Conservation (phyloP, 257 asterid genomes). For the Fraxinus quadrangulata region DNA sequence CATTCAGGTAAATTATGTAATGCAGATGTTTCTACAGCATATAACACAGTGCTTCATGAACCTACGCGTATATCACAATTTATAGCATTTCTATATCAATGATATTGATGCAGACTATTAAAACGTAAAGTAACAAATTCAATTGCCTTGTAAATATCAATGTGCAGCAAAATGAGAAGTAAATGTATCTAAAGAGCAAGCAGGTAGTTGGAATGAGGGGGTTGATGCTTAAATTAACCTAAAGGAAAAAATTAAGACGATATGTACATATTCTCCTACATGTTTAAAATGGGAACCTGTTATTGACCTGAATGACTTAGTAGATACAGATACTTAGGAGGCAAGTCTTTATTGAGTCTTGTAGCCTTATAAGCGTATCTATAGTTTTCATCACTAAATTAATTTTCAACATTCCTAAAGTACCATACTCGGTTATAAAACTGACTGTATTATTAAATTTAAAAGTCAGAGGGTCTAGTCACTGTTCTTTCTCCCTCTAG, state of each 20-base stretch:
- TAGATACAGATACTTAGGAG: neutral
- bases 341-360: neutral
- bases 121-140: neutral
- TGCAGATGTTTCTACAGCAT: neutral
- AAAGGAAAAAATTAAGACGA: neutral
- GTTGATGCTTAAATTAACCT: neutral
- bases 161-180: neutral
- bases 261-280: neutral
- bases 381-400: no score
- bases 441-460: no score
- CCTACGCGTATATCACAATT: neutral
- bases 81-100: neutral
- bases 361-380: neutral
- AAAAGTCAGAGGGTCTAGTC: neutral
- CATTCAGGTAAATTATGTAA: neutral
- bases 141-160: neutral
- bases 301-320: neutral
- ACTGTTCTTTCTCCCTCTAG: no score
- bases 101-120: neutral
- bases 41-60: neutral
- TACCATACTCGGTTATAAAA: no score
- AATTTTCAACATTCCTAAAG: no score
- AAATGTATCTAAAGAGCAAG: neutral
- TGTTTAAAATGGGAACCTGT: neutral
- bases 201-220: neutral